Evolutionary conservation across 1,284 basidiomycete species (phyloP), one percentile per base, ranked within the genome.

Genomic region (Boletus calvinii): DNA sequence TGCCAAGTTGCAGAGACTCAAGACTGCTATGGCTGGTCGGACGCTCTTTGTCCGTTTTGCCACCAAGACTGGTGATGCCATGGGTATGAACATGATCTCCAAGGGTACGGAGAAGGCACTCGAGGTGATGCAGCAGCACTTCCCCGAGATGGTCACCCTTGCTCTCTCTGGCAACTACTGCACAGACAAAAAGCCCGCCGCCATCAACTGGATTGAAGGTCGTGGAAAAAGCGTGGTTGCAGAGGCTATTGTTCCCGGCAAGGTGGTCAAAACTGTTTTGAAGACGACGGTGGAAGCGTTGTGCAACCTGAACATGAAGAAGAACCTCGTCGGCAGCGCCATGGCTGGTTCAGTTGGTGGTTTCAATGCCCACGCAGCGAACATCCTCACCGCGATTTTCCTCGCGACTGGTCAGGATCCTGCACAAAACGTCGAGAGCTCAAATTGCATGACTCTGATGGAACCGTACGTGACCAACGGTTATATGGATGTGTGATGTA

Each of bases 71-170:
- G 97, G 97, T 51, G 97, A 99, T 67, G 97, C 96, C 29, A 99
- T 99, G 96, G 96, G 96, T 31, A 99, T 99, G 97, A 99, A 99
- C 78, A 99, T 99, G 96, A 93, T 94, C 67, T 90, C 87, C 24
- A 96, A 96, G 73, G 94, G 94, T 7, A 94, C 92, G 9, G 97
- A 99, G 75, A 92, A 92, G 73, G 93, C 94, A 18, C 81, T 99
- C 17, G 90, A 90, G 64, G 80, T 80, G 31, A 83, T 99, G 78
- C 79, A 81, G 60, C 77, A 80, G 57, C 74, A 87, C 65, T 99
- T 94, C 79, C 96, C 96, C 4, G 86, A 90, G 52, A 98, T 98
- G 95, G 75, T 86, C 62, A 85, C 95, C n/a, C 80, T 98, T 24
- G 92, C 95, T 12, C 80, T 99, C 10, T 94, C 90, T 4, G 97